Evolutionary conservation across 306 rosid species (phyloP).

Genomic region (Gillenia trifoliata): DNA sequence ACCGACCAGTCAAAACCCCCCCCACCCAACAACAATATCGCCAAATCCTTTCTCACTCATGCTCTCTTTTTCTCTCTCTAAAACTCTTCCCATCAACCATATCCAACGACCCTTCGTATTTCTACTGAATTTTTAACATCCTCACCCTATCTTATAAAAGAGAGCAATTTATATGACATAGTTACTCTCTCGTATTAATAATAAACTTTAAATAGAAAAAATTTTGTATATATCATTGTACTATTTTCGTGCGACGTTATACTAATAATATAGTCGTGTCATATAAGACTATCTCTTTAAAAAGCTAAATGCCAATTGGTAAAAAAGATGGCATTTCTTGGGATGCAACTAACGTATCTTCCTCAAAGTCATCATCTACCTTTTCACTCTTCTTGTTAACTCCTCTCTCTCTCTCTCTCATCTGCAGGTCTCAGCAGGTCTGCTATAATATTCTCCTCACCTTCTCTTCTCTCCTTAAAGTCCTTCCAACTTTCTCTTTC

Average conservation of each 20-base stretch:
- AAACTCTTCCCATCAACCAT: background rate
- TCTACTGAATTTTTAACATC: background rate
- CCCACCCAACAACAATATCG: background rate
- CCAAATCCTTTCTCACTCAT: background rate
- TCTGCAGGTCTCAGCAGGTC: constrained; percentile 15
- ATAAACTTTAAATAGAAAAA: no score
- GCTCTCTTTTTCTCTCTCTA: constrained; percentile 6
- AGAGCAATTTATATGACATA: no score
- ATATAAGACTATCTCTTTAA: no score
- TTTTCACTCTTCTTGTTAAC: constrained; percentile 16
- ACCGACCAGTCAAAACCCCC: constrained; percentile 67
- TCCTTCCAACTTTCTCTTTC: background rate
- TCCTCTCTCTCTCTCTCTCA: background rate
- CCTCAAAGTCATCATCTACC: constrained; percentile 62
- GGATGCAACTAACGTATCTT: constrained; percentile 37
- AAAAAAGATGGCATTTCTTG: constrained; percentile 27
- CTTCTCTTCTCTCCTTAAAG: constrained; percentile 10
- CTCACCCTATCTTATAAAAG: background rate
- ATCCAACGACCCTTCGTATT: constrained; percentile 45
- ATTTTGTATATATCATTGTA: no score
- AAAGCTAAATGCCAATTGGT: background rate
- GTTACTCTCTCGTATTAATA: no score
- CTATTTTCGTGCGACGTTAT: no score
- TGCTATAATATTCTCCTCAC: background rate
- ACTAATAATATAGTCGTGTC: no score